Evolutionary conservation across 2,329 filamentous ascomycete species (phyloP).

Genomic region (Cordyceps pruinosa): DNA sequence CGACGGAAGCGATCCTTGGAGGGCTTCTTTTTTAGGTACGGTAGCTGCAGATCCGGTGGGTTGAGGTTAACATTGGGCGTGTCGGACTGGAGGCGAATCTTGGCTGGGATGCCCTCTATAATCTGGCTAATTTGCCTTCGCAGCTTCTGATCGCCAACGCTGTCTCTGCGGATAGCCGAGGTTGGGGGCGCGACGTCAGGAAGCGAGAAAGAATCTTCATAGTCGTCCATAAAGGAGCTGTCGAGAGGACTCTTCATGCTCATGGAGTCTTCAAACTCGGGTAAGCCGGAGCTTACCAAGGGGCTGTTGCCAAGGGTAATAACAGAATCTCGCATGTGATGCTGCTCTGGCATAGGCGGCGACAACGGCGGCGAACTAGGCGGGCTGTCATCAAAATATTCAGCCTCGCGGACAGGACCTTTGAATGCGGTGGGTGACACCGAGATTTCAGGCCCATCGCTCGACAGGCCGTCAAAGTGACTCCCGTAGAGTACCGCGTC

Average conservation of each 20-base stretch:
- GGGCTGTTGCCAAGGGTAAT: slow-evolving; percentile 40
- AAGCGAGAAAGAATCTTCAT: slow-evolving; percentile 34
- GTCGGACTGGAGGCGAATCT: slow-evolving; percentile 64
- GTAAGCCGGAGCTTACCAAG: slow-evolving; percentile 32
- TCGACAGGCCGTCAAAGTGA: slow-evolving; percentile 34
- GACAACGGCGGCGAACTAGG: slow-evolving; percentile 41
- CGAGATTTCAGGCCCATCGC: slow-evolving; percentile 37
- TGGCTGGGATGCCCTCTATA: slow-evolving; percentile 67
- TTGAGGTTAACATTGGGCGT: slow-evolving; percentile 46
- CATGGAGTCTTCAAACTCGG: slow-evolving; percentile 33
- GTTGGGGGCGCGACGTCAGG: slow-evolving; percentile 22
- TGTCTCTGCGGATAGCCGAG: slow-evolving; percentile 23
- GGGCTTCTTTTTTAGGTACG: slow-evolving; percentile 36
- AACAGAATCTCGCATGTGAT: slow-evolving; percentile 22
- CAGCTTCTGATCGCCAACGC: slow-evolving; percentile 57
- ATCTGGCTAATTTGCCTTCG: slow-evolving; percentile 76
- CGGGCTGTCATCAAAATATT: slow-evolving; percentile 36
- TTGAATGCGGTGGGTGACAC: slow-evolving; percentile 32
- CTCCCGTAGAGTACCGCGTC: slow-evolving; percentile 35
- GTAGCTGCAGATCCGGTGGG: slow-evolving; percentile 50
- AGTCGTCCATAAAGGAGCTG: slow-evolving; percentile 40
- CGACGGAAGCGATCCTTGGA: slow-evolving; percentile 39
- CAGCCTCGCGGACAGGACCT: slow-evolving; percentile 24
- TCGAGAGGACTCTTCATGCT: slow-evolving; percentile 35
- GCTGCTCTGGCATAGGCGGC: slow-evolving; percentile 12